phyloP scores from a whole-genome alignment of 2,329 filamentous ascomycete species.

The Monosporascus sp. region DNA sequence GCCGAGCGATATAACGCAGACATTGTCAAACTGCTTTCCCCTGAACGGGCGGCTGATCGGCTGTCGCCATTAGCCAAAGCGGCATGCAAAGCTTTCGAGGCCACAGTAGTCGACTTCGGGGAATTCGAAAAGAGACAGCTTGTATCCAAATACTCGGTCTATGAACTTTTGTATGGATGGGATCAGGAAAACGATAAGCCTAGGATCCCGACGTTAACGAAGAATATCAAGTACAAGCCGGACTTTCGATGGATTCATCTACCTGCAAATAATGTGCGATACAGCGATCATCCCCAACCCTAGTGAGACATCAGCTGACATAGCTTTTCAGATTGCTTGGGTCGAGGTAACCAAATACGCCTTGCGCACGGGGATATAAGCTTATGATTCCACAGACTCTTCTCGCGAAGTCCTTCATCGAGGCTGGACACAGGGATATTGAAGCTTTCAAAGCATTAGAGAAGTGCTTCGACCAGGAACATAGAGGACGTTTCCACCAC shows the following conservation, averaged over 20 bases:
- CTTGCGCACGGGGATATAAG: background rate
- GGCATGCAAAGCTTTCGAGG: slow-evolving; percentile 44
- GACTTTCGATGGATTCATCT: slow-evolving; percentile 50
- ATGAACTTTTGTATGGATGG: slow-evolving; percentile 46
- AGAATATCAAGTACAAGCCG: slow-evolving; percentile 39
- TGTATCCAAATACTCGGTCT: slow-evolving; percentile 43
- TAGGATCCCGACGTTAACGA: slow-evolving; percentile 39
- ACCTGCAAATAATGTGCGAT: slow-evolving; percentile 42
- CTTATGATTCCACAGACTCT: slow-evolving; percentile 34
- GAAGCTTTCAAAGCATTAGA: slow-evolving; percentile 59
- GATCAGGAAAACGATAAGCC: slow-evolving; percentile 41
- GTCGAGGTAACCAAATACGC: slow-evolving; percentile 39
- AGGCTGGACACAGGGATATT: slow-evolving; percentile 56
- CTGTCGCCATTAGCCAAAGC: slow-evolving; percentile 33
- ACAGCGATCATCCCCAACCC: slow-evolving; percentile 1
- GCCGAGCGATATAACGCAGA: slow-evolving; percentile 30
- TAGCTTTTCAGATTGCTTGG: slow-evolving; percentile 47
- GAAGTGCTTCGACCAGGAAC: slow-evolving; percentile 56
- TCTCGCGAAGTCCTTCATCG: slow-evolving; percentile 59
- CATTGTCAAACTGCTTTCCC: slow-evolving; percentile 35
- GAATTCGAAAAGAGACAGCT: slow-evolving; percentile 36
- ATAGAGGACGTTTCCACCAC: slow-evolving; percentile 52
- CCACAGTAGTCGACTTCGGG: slow-evolving; percentile 49
- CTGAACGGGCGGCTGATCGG: slow-evolving; percentile 26
- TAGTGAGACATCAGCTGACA: slow-evolving; percentile 13